Base-by-base conservation (phyloP, 1,284 basidiomycete genomes). In the Pyrrhoderma lamaoense region DNA sequence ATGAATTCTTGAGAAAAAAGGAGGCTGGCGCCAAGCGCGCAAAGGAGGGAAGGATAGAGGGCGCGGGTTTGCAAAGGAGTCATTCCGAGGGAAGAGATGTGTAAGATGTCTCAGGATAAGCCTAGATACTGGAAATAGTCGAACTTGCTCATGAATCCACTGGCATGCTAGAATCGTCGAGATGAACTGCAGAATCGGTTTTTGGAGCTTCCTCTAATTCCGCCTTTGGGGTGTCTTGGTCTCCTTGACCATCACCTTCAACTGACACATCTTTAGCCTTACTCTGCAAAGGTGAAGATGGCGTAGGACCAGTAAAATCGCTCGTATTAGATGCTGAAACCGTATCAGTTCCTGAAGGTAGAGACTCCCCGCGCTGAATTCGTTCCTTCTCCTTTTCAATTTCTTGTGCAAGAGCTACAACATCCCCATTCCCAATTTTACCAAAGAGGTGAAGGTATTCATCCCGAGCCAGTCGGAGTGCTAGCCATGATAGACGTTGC, bases 341-440 rank as follows among this genome's bases (percentile, higher is more conserved):
- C 27, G 27, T 31, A 5, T 51, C 49, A n/a, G 43, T 34, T n/a
- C 27, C 23, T 8, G 51, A 37, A 40, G 52, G 47, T 22, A 43
- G 34, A 14, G 46, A 52, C 14, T 58, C 57, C 2, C 56, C 59
- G 52, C 58, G 58, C 49, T 64, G 69, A 27, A 62, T 63, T 51
- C 72, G 68, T 40, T 60, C 57, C 54, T 70, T 74, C 58, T 79
- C 82, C 49, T 74, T 74, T 53, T 88, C 85, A 46, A 88, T 86
- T 65, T 83, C 84, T 47, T 78, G 72, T 11, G 70, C 71, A 36
- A 89, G 74, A n/a, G 72, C 61, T 42, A 75, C 68, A 52, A 88
- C 70, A 57, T 88, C 85, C 8, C 85, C 85, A n/a, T 77, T 79
- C n/a, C 82, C 84, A 57, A 87, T 85, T 67, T 79, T 84, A n/a